Evolutionary conservation across 805 yeast genomes (phyloP), one percentile per base, ranked within the genome.

Genomic region (Wickerhamiella siamensis): DNA sequence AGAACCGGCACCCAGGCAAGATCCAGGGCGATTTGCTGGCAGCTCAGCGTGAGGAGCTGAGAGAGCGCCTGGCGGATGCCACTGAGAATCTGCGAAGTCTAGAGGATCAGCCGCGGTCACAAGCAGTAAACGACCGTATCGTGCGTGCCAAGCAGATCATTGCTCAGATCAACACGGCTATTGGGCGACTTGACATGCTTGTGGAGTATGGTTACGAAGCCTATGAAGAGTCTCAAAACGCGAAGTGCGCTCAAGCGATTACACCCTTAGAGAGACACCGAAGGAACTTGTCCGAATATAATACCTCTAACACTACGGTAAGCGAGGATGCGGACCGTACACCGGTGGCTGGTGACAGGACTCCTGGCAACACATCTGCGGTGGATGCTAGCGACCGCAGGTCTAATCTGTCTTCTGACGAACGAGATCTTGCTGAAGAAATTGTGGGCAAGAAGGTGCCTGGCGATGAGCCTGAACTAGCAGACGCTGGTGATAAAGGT

Each of bases 81-180:
- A 51, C 55, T 32, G 56, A 54, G 3, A 56, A 59, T 16, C 40
- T 62, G 14, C 64, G 58, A 27, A 54, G 63, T 2, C 40, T 61
- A 17, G 47, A 22, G 24, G 16, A n/a, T 14, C 41, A 41, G 31
- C 27, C 18, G 18, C 5, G 42, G n/a, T 50, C 48, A 27, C 32
- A 33, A 10, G 37, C 35, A 6, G 32, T 29, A 2, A 41, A 20
- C 1, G 38, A 36, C 10, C 31, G 38, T 16, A 34, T 15, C 8
- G 36, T 35, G 18, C 41, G 41, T 5, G 20, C 41, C 24, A 15
- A 26, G 12, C 44, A 43, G 16, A 22, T 47, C 8, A 27, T 40
- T 10, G 35, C n/a, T 3, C 15, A 33, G 6, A 36, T 24, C 29
- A 27, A 35, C 22, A 4, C 15, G 16, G 22, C 43, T 15, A 18